Base-by-base conservation (phyloP, 2,329 filamentous ascomycete genomes). In the Thermothelomyces thermophilus region DNA sequence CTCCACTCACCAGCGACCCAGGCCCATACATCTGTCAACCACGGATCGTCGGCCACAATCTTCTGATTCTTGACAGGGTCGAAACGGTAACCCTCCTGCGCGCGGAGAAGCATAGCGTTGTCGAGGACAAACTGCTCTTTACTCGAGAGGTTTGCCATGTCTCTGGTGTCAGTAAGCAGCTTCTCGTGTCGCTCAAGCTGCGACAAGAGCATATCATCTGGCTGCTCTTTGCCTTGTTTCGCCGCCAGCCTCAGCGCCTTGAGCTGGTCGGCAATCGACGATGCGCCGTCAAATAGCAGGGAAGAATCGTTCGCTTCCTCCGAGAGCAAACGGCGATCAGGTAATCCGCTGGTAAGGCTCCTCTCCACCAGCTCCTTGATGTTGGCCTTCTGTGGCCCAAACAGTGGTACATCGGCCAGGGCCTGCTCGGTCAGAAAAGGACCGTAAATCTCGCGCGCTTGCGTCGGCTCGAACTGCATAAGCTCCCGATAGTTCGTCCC, bases 21-120 rank as follows among this genome's bases (percentile, higher is more conserved):
- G 41, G 81, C 78, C 88, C 88, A 94, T n/a, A 87, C 70, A 49
- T 86, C 84, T 50, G 82, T 76, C n/a, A 91, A 71, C 79, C 86
- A 87, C 26, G 78, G 79, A 60, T 90, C 83, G 53, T 88, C 85
- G 5, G 75, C 71, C 1, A 86, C 75, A n/a, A 90, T 76, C 5
- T 74, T 68, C 54, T 77, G 76, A 60, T 93, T 93, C 41, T 71
- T 76, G 14, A 69, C 67, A 51, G 80, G 82, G 59, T 90, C 72
- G 53, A 84, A 83, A 0, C 84, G 66, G 54, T 84, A 85, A 48
- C 73, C 76, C 57, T 81, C 79, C 54, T 77, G 77, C 7, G 80
- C 78, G 14, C 82, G 76, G 33, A 79, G 66, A 9, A 84, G 66
- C 72, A 82, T 81, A 3, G 72, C 64, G 53, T 83, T 76, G 53